Conservation (phyloP, 2,329 filamentous ascomycete species). For the Sclerotinia nivalis region DNA sequence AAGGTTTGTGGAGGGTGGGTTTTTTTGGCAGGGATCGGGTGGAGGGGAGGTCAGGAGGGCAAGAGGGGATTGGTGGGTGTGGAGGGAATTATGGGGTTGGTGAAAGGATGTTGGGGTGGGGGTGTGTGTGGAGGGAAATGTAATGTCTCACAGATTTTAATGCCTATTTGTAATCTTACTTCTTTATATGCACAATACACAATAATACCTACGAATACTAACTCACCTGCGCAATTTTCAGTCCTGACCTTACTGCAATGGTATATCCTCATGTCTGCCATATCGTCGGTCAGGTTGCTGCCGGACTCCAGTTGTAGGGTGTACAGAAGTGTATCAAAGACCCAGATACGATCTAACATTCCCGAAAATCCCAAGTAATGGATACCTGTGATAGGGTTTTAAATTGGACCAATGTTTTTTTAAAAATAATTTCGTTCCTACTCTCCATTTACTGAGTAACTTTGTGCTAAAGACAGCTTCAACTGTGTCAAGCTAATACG, state of each 20-base stretch:
- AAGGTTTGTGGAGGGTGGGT: fast-evolving
- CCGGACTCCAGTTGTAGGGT: background rate
- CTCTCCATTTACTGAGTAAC: background rate
- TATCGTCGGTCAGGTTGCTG: background rate
- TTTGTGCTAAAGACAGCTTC: background rate
- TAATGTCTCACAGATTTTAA: no score
- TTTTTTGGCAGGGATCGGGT: background rate
- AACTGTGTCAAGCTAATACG: background rate
- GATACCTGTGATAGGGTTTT: background rate
- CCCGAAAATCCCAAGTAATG: background rate
- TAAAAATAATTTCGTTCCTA: background rate
- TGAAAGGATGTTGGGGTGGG: background rate
- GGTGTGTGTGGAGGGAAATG: background rate
- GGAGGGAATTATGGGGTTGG: background rate
- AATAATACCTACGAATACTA: background rate
- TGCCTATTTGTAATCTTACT: no score
- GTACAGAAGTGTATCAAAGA: background rate
- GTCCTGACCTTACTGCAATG: background rate
- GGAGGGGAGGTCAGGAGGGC: fast-evolving
- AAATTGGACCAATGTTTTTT: background rate
- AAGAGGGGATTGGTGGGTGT: background rate
- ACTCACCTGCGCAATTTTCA: background rate
- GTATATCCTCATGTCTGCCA: background rate
- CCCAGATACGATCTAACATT: background rate
- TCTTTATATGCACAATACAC: no score